Conservation (phyloP, 257 asterid genomes). For the Lithospermum erythrorhizon region DNA sequence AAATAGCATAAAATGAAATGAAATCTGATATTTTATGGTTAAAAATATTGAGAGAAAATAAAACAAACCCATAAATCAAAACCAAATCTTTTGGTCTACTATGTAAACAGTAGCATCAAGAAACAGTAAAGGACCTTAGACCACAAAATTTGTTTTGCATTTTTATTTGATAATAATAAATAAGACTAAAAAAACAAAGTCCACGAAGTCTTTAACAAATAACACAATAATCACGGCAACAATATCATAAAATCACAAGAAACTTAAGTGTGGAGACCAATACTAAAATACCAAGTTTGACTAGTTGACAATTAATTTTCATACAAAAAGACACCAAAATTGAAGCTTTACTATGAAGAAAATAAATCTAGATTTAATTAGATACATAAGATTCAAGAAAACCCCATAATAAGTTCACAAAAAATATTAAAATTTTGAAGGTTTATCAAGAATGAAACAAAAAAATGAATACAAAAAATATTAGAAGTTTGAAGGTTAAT, state of each 20-base stretch:
- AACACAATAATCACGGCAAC: constrained; percentile 15
- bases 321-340: too few species aligned
- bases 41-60: constrained; percentile 3
- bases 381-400: too few species aligned
- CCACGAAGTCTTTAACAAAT: neutral
- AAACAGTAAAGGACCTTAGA: constrained; percentile 9
- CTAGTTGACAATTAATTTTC: constrained; percentile 7
- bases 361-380: too few species aligned
- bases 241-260: constrained; percentile 40
- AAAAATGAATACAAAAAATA: too few species aligned
- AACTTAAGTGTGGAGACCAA: constrained; percentile 8
- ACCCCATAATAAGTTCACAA: too few species aligned
- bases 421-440: too few species aligned
- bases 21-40: constrained; percentile 2
- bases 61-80: constrained; percentile 23
- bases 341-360: too few species aligned
- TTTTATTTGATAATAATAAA: constrained; percentile 3
- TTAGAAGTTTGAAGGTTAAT: too few species aligned
- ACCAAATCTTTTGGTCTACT: constrained; percentile 23
- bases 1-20: constrained; percentile 2
- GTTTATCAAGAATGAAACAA: too few species aligned
- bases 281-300: neutral
- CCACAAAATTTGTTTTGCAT: constrained; percentile 27
- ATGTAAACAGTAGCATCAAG: constrained; percentile 34
- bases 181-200: constrained; percentile 11